phyloP scores from a whole-genome alignment of 257 asterid species.

The Echium plantagineum region DNA sequence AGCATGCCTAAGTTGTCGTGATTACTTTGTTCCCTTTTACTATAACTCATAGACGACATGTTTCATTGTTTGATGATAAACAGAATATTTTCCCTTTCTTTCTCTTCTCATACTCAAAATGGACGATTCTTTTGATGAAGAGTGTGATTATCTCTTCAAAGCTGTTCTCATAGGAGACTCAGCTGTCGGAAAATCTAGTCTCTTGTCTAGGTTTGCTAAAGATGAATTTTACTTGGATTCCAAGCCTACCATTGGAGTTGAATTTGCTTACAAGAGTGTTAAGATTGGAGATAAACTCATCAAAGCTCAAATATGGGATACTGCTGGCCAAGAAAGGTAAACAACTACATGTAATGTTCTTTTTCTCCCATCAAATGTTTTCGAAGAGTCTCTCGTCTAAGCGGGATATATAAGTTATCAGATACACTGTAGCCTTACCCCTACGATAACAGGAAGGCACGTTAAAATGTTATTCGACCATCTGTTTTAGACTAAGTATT shows the following conservation, averaged over 20 bases:
- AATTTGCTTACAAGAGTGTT: conserved; percentile 64
- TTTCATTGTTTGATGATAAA: no score
- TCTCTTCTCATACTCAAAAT: conserved; percentile 1
- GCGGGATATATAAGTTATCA: no score
- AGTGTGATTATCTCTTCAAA: conserved; percentile 82
- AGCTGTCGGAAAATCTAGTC: conserved; percentile 72
- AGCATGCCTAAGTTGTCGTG: not conserved
- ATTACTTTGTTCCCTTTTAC: not conserved
- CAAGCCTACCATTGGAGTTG: conserved; percentile 84
- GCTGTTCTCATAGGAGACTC: conserved; percentile 80
- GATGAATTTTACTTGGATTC: conserved; percentile 65
- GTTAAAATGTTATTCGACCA: no score
- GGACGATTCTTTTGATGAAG: conserved; percentile 62
- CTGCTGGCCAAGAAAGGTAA: conserved; percentile 92
- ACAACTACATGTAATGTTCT: not conserved
- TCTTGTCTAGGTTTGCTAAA: conserved; percentile 56
- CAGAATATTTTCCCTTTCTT: not conserved
- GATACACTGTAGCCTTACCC: no score
- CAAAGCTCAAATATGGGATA: conserved; percentile 95
- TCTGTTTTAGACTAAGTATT: no score
- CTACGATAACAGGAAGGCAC: no score
- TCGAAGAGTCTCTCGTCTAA: no score
- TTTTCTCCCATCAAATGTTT: not conserved
- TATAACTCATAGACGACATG: not conserved
- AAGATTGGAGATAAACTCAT: conserved; percentile 57